Base-by-base conservation (phyloP, 139 green algal genomes). In the Micractinium sp. region DNA sequence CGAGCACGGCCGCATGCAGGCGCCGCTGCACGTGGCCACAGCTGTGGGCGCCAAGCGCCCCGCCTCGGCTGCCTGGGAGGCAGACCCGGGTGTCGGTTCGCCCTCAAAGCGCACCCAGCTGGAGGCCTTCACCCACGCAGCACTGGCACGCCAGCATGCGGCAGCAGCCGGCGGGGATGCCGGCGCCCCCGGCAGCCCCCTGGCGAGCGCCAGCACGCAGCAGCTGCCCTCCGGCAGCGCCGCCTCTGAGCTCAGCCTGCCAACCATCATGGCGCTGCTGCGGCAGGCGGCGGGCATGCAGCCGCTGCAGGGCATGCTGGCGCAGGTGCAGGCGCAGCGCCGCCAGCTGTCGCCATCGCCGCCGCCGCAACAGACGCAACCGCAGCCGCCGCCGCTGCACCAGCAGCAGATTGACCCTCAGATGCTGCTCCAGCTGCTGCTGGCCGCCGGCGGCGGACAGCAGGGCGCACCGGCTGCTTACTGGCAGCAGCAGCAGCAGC, bases 211-310 rank as follows among this genome's bases (percentile, higher is more conserved):
- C 20, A 22, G 67, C 67, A 75, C 23, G 47, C 47, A 25, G 71
- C 29, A 36, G 71, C 31, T n/a, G n/a, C 76, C 35, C 76, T 33
- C 0, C n/a, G n/a, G n/a, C n/a, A n/a, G n/a, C n/a, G 74, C 13
- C 35, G 1, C 33, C 16, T 22, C 74, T 56, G 76, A 85, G 47
- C 80, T 85, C 13, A 69, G 31, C 81, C 35, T 79, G 82, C 82
- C 35, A 15, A 29, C 47, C 14, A 31, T 85, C 2, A 85, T 85
- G 80, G n/a, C 14, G 2, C 80, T 85, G 80, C 80, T 85, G 80
- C 80, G 80, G 14, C 82, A 79, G 63, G 63, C 82, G 39, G 82
- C 82, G 5, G 56, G 56, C 60, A 56, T 86, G 81, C 81, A 78
- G 82, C 33, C 67, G 61, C 33, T 31, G 35, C 1, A 39, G 53